Base-by-base conservation (phyloP, 2,329 filamentous ascomycete species). In the Penicillium thymicola region DNA sequence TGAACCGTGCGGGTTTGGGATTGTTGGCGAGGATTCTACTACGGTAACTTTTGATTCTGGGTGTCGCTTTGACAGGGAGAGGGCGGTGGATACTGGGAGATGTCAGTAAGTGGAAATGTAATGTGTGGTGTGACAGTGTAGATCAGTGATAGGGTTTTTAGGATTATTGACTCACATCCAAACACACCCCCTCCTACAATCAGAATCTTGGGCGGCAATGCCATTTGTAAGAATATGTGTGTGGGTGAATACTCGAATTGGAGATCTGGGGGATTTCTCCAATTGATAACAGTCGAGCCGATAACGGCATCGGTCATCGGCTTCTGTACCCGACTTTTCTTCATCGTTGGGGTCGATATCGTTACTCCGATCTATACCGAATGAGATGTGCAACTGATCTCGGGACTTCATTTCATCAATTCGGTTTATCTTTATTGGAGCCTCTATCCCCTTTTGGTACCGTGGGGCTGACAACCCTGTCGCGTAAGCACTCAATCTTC, bases 31-130 rank as follows among this genome's bases (percentile, higher is more conserved):
- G 25, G 81, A 76, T 62, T 87, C 85, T 53, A 87, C 70, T 34
- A 87, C 70, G 7, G 82, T 86, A 59, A 87, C 82, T 42, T 76
- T 72, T 21, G 78, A 81, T 51, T 77, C 65, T 47, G 74, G 72
- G 36, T 78, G 77, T 36, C 88, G 84, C 61, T 82, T 81, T 57
- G 87, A 79, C 45, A 97, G 82, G 14, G 89, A 82, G 62, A 87
- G 85, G 50, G 91, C 89, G 23, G 86, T 88, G 8, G 83, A 83
- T 52, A 89, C 75, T 77, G 61, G 14, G 38, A 2, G 8, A 14
- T 27, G 45, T 60, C 51, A 59, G 55, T 41, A n/a, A 14, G 38
- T 18, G 36, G 9, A 18, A n/a, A 32, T 44, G 18, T 54, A 42
- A 27, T 27, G 21, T 21, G 37, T 42, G 34, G 21, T 30, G 40